Conservation (phyloP, 805 yeast genomes). For the Yamadazyma laniorum region DNA sequence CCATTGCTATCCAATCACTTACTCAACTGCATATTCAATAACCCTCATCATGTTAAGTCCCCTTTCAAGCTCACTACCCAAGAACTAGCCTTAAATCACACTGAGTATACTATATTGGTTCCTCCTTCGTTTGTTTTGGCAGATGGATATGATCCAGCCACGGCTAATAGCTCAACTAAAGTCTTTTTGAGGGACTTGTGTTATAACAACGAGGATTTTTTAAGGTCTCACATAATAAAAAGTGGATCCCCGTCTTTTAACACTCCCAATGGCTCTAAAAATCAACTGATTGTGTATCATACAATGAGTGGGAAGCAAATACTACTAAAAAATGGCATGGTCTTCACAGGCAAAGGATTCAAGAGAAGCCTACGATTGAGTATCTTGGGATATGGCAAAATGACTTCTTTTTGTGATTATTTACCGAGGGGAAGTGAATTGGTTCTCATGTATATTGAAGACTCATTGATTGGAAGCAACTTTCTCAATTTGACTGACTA, state of each 20-base stretch:
- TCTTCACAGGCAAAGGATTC: constrained; percentile 62
- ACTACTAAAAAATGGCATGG: constrained; percentile 50
- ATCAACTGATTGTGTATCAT: constrained; percentile 43
- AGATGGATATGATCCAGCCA: constrained; percentile 28
- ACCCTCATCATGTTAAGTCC: constrained; percentile 44
- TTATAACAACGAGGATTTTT: constrained; percentile 52
- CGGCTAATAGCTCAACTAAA: constrained; percentile 20
- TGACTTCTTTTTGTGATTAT: constrained; percentile 57
- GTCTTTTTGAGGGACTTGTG: constrained; percentile 50
- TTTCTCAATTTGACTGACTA: constrained; percentile 9
- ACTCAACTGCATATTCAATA: constrained; percentile 63
- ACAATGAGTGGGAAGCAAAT: constrained; percentile 59
- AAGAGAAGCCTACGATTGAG: constrained; percentile 41
- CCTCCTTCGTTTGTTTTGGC: constrained; percentile 55
- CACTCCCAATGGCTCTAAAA: constrained; percentile 26
- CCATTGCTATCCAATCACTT: constrained; percentile 63
- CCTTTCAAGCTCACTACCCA: constrained; percentile 48
- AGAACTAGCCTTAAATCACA: constrained; percentile 42
- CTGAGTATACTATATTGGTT: constrained; percentile 57
- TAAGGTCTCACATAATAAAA: constrained; percentile 59
- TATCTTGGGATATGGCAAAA: constrained; percentile 46
- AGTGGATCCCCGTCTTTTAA: constrained; percentile 25
- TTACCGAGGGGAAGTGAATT: constrained; percentile 56
- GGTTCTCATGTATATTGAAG: constrained; percentile 57
- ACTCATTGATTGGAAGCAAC: constrained; percentile 48